Conservation (phyloP, 805 yeast species). For the Candida golubevii region DNA sequence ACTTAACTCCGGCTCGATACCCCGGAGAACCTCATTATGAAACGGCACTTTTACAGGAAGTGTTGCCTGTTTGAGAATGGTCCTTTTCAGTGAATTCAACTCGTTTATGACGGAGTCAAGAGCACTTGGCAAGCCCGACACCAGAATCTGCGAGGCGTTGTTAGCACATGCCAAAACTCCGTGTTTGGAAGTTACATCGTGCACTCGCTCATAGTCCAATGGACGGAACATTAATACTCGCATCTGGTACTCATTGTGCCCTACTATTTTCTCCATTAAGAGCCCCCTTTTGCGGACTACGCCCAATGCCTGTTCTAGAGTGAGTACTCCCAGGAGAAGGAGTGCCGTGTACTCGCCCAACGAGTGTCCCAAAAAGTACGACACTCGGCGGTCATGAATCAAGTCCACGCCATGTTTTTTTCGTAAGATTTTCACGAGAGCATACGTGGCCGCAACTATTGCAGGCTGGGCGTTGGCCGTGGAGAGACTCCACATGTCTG, state of each 20-base stretch:
- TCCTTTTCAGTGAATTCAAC: conserved; percentile 12
- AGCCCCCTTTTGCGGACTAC: conserved; percentile 17
- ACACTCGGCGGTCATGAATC: conserved; percentile 14
- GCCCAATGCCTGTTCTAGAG: conserved; percentile 11
- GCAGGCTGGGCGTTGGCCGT: conserved; percentile 50
- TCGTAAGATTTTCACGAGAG: conserved; percentile 6
- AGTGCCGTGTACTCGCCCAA: conserved; percentile 19
- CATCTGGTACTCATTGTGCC: conserved; percentile 24
- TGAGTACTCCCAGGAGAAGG: conserved; percentile 12
- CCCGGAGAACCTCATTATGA: conserved; percentile 39
- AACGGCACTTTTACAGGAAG: conserved; percentile 50
- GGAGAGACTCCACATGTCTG: conserved; percentile 15
- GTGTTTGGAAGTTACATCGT: conserved; percentile 15
- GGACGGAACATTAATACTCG: conserved; percentile 31
- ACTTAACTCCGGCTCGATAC: conserved; percentile 32
- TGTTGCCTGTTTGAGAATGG: conserved; percentile 22
- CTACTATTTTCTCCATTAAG: conserved; percentile 11
- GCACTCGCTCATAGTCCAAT: conserved; percentile 18
- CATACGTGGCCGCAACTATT: conserved; percentile 38
- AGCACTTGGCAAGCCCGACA: conserved; percentile 36
- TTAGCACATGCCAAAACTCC: conserved; percentile 46
- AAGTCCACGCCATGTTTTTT: conserved; percentile 11
- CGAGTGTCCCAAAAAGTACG: conserved; percentile 15
- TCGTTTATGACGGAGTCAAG: conserved; percentile 22
- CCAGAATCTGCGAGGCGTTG: conserved; percentile 37